Evolutionary conservation across 306 rosid genomes (phyloP), one percentile per base, ranked within the genome.

Genomic region (Vigna angularis): DNA sequence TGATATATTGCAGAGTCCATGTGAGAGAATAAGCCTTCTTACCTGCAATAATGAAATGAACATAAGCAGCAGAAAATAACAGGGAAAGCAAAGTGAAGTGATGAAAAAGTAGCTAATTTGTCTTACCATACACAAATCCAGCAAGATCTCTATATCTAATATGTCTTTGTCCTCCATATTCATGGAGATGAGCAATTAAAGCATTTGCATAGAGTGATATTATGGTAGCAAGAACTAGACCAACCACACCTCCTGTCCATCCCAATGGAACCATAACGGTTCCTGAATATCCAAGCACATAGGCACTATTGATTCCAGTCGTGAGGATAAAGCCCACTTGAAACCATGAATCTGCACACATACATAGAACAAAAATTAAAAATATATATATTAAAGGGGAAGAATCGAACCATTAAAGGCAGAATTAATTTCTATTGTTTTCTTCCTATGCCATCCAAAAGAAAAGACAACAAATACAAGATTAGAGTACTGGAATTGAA

Each of bases 91-190:
- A 44, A 47, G n/a, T n/a, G 38, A 40, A 77, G 7, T 36, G n/a
- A 52, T 42, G 26, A 51, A 76, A 59, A 10, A 30, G 34, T 17
- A 52, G 16, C 24, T 18, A 18, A 9, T 51, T 8, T 9, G 59
- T 6, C 79, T 49, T 84, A 95, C 99, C 98, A 13, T 95, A 95
- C 28, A 92, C 38, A 70, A 18, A 88, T 58, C 99, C 96, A 11
- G 99, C 97, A 55, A 95, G 96, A 76, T 95, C 99, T 83, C 99
- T 91, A 66, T 93, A 95, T 84, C 99, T 84, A 86, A 95, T 95
- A 76, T 93, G 98, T 75, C 99, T 86, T 80, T 55, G 87, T 24
- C 97, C 99, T n/a, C 99, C 99, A 64, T 66, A 72, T 74, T 89
- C 97, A 84, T 95, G 99, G 20, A 95, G 92, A 84, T 73, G 77